A percentile compares a stretch with the other conserved stretches of the same genome.
Evolutionary conservation across 805 yeast species (phyloP).

Genomic region (Danielozyma ontarioensis): DNA sequence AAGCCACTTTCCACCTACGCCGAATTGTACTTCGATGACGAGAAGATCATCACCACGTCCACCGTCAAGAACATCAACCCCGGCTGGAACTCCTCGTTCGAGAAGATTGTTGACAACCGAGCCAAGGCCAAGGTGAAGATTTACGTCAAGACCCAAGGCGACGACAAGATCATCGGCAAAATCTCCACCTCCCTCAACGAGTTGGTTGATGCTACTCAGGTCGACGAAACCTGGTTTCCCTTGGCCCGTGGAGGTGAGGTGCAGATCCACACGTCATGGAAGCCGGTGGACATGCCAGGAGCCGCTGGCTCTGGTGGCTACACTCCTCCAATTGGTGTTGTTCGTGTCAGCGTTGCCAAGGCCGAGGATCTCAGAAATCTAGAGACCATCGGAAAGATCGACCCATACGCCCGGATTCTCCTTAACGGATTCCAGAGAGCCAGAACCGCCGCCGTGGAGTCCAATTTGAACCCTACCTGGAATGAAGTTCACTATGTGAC

Average conservation of each 20-base stretch:
- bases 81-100: constrained; percentile 56
- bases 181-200: constrained; percentile 55
- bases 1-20: constrained; percentile 57
- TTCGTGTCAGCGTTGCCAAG: constrained; percentile 63
- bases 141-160: constrained; percentile 57
- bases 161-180: constrained; percentile 54
- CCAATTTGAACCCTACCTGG: constrained; percentile 77
- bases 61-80: constrained; percentile 59
- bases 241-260: constrained; percentile 72
- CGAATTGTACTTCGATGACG: constrained; percentile 64
- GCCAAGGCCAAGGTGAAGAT: constrained; percentile 65
- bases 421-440: constrained; percentile 72
- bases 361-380: constrained; percentile 77
- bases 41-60: constrained; percentile 52
- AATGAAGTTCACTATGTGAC: constrained; percentile 79
- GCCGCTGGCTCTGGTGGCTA: constrained; percentile 74
- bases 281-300: constrained; percentile 69
- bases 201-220: constrained; percentile 70
- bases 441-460: constrained; percentile 66
- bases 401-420: constrained; percentile 81
- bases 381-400: constrained; percentile 86
- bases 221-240: constrained; percentile 74
- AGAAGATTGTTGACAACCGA: constrained; percentile 68
- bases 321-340: constrained; percentile 91
- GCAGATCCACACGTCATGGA: constrained; percentile 70